Base-by-base conservation (phyloP, 1,139 yeast species). In the Candida sanyaensis region DNA sequence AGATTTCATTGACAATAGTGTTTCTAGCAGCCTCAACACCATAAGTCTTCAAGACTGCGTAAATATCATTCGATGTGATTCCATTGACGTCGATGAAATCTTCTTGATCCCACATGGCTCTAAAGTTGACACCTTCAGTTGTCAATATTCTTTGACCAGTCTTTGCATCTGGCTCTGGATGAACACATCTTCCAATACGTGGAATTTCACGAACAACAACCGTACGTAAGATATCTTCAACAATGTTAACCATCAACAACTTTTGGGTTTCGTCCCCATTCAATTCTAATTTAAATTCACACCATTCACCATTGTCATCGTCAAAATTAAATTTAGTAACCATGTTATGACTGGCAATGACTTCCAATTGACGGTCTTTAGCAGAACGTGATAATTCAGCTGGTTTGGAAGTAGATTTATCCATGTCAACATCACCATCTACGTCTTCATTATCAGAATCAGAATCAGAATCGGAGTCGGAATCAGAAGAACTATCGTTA, bases 11-110 rank as follows among this genome's bases (percentile, higher is more conserved):
- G 37, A 92, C 98, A 74, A 95, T 89, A 36, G 99, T 93, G 68
- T 91, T 90, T 71, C 99, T 84, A 24, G 99, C 99, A 40, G 99
- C 99, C 71, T 95, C 99, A 47, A 93, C 99, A 68, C 99, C 99
- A 62, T 95, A 95, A 0, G 96, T 90, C 57, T 78, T 81, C 61
- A 95, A 78, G 6, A 95, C 97, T 17, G 97, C 90, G 41, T 90
- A 85, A 58, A 95, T 85, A 69, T 95, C 99, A 77, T 95, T 95
- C 13, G 97, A 90, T 6, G 88, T 80, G 62, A 95, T 88, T 50
- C 84, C 85, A 66, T 93, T 88, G 55, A 92, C 96, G 59, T 91
- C 86, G 56, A 95, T 80, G 66, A 93, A 91, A 55, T 88, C 92
- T 57, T 90, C 93, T 69, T 92, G 96, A 49, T 91, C 96, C 98